phyloP scores from a whole-genome alignment of 78 protist genomes.

The Dictyostelium capitatum region DNA sequence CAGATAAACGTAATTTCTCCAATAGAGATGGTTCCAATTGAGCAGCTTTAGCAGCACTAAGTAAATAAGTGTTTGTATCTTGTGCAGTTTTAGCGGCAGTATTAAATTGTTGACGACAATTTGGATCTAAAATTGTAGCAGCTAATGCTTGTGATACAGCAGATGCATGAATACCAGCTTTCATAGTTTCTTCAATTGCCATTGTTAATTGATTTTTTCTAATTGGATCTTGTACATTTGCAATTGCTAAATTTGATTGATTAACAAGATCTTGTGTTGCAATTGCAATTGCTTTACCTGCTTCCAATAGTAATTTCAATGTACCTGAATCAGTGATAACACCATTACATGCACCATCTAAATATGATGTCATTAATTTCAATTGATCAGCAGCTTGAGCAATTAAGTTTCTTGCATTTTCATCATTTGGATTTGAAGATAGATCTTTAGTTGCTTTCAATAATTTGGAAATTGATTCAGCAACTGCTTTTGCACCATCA shows the following conservation, averaged over 20 bases:
- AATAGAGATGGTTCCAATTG: constrained; percentile 47
- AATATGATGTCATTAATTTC: constrained; percentile 69
- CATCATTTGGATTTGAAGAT: constrained; percentile 82
- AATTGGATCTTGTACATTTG: constrained; percentile 27
- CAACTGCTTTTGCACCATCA: constrained; percentile 84
- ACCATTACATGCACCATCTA: constrained; percentile 81
- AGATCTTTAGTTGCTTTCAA: constrained; percentile 78
- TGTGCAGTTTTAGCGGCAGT: constrained; percentile 77
- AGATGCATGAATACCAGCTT: constrained; percentile 53
- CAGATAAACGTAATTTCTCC: constrained; percentile 40
- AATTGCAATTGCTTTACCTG: constrained; percentile 80
- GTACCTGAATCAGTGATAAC: constrained; percentile 77
- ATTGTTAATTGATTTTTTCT: constrained; percentile 42
- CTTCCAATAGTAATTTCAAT: constrained; percentile 45
- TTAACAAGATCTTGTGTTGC: constrained; percentile 82
- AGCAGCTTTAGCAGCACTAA: constrained; percentile 57
- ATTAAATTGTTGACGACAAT: constrained; percentile 61
- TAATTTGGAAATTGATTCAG: constrained; percentile 74
- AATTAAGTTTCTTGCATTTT: constrained; percentile 43
- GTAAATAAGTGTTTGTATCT: constrained; percentile 35
- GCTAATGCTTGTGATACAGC: constrained; percentile 77
- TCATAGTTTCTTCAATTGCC: constrained; percentile 36
- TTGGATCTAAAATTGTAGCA: constrained; percentile 79
- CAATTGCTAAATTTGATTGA: neutral
- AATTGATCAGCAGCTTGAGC: constrained; percentile 79